Percentiles rank a stretch among this genome's conserved stretches.
Conservation (phyloP, 2,329 filamentous ascomycete genomes). For the Colletotrichum tropicicola region DNA sequence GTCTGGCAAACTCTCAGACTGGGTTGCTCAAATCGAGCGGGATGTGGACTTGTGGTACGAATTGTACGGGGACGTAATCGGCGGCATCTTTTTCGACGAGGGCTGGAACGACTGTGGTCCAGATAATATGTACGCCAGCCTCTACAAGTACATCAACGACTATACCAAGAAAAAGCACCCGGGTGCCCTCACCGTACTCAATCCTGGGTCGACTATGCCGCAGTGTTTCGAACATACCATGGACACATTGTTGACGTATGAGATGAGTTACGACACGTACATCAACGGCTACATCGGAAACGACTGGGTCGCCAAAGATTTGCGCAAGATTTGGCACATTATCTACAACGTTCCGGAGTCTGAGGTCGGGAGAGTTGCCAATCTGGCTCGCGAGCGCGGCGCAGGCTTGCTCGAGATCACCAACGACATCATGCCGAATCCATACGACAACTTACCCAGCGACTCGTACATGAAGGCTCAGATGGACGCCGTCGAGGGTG, state of each 20-base stretch:
- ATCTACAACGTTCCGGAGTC: slow-evolving; percentile 37
- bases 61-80: slow-evolving; percentile 36
- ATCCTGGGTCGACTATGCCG: slow-evolving; percentile 34
- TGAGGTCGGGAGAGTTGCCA: slow-evolving; percentile 6
- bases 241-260: slow-evolving; percentile 42
- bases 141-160: slow-evolving; percentile 37
- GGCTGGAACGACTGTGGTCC: slow-evolving; percentile 38
- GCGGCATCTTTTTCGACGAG: slow-evolving; percentile 44
- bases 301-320: slow-evolving; percentile 38
- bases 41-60: slow-evolving; percentile 37
- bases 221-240: slow-evolving; percentile 41
- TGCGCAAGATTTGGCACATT: slow-evolving; percentile 43
- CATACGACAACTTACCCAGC: slow-evolving; percentile 21
- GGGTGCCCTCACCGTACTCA: slow-evolving; percentile 36
- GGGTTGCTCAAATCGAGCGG: slow-evolving; percentile 35
- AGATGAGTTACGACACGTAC: slow-evolving; percentile 37
- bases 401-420: slow-evolving; percentile 20
- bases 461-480: slow-evolving; percentile 17
- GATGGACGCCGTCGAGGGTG: slow-evolving; percentile 10
- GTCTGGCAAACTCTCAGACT: slow-evolving; percentile 32
- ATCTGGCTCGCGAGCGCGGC: slow-evolving; percentile 4
- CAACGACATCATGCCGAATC: slow-evolving; percentile 13
- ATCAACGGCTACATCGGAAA: slow-evolving; percentile 33
- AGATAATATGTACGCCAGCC: slow-evolving; percentile 37
- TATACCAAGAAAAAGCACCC: slow-evolving; percentile 36